phyloP scores from a whole-genome alignment of 805 yeast genomes.

The Scheffersomyces stipitis region DNA sequence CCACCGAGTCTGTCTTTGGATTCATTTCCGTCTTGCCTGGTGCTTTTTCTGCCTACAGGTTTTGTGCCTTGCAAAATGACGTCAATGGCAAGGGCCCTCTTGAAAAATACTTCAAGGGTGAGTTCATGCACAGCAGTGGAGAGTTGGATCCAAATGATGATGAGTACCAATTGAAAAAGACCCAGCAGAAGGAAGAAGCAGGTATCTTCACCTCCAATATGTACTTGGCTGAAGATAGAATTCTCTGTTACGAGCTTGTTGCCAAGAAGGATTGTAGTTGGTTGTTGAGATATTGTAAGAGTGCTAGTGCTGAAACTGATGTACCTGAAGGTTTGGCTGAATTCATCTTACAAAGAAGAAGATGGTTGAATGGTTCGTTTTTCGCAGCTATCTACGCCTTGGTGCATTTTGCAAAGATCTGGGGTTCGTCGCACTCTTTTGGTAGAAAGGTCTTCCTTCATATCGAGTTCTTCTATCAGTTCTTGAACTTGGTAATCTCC shows the following conservation, averaged over 20 bases:
- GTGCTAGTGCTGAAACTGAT: constrained; percentile 67
- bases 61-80: constrained; percentile 56
- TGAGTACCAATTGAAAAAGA: constrained; percentile 39
- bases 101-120: constrained; percentile 68
- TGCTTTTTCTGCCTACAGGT: constrained; percentile 66
- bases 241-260: constrained; percentile 62
- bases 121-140: constrained; percentile 54
- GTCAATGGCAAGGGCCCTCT: constrained; percentile 55
- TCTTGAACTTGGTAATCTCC: constrained; percentile 52
- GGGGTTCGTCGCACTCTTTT: constrained; percentile 53
- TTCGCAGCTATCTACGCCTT: constrained; percentile 61
- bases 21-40: constrained; percentile 68
- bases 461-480: constrained; percentile 56
- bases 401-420: constrained; percentile 55
- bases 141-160: constrained; percentile 61
- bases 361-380: constrained; percentile 72
- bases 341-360: constrained; percentile 61
- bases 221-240: constrained; percentile 71
- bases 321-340: constrained; percentile 65
- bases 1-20: constrained; percentile 64
- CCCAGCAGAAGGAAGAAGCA: constrained; percentile 40
- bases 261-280: constrained; percentile 58
- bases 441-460: constrained; percentile 52
- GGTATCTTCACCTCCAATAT: constrained; percentile 65
- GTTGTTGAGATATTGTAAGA: constrained; percentile 62